Conservation (phyloP, 2,329 filamentous ascomycete species). For the Xylaria polymorpha region DNA sequence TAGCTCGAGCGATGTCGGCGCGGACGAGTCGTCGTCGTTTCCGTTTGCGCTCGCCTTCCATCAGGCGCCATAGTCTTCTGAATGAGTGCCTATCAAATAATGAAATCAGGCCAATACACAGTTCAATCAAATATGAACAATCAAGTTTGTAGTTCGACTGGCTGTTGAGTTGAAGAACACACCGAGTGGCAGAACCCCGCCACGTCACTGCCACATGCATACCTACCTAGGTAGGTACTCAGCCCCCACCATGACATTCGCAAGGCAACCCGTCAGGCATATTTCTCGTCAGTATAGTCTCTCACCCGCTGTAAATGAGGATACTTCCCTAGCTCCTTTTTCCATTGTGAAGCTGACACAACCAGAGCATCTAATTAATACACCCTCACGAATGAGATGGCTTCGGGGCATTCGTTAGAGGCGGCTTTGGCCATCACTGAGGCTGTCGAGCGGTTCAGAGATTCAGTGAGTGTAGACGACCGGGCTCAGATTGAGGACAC, state of each 20-base stretch:
- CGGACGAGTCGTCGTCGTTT: constrained; percentile 22
- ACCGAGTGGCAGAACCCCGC: neutral
- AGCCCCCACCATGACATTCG: constrained; percentile 6
- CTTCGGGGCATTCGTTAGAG: neutral
- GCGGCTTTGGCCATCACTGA: constrained; percentile 14
- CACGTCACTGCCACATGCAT: constrained; percentile 14
- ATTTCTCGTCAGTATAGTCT: neutral
- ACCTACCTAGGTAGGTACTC: no score
- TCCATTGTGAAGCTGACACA: neutral
- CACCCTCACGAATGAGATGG: neutral
- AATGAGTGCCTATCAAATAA: neutral
- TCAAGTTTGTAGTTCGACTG: neutral
- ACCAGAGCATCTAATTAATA: neutral
- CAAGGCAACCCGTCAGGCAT: constrained; percentile 1
- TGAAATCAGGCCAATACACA: neutral
- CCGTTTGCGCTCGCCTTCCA: constrained; percentile 6
- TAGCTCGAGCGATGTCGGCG: neutral
- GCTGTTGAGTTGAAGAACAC: neutral
- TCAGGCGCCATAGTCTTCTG: constrained; percentile 1
- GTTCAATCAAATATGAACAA: neutral
- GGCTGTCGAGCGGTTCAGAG: constrained; percentile 16
- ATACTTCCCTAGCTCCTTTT: neutral
- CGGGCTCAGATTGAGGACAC: constrained; percentile 16
- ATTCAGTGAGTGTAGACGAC: constrained; percentile 16
- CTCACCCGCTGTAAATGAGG: neutral